Conservation (phyloP, 148 eudicot genomes). For the Nyssa sinensis region DNA sequence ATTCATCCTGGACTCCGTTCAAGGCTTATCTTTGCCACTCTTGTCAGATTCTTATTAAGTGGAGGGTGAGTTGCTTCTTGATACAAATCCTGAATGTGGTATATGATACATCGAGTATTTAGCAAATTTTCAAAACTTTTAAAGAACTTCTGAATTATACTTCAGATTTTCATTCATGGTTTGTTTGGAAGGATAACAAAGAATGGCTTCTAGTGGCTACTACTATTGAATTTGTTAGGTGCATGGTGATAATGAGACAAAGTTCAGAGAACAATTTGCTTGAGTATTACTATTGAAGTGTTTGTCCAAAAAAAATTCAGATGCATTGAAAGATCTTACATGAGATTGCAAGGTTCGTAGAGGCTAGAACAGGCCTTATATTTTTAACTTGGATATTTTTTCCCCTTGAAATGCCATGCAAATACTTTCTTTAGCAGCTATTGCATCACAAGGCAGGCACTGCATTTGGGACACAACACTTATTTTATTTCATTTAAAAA, state of each 20-base stretch:
- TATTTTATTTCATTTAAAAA: too few species aligned
- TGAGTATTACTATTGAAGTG: too few species aligned
- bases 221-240: too few species aligned
- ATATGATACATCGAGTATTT: neutral
- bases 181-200: neutral
- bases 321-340: too few species aligned
- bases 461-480: neutral
- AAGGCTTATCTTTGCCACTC: conserved; percentile 86
- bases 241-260: too few species aligned
- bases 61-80: conserved; percentile 65
- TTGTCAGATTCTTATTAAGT: conserved; percentile 79
- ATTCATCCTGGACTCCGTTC: conserved; percentile 94
- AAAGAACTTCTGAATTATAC: neutral
- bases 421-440: neutral
- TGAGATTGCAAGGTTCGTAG: neutral
- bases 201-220: too few species aligned
- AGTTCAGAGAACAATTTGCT: neutral
- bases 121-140: neutral
- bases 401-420: neutral
- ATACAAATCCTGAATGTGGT: neutral
- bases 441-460: neutral
- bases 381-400: too few species aligned
- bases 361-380: neutral
- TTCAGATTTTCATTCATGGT: neutral
- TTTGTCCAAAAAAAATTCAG: too few species aligned